These are phyloP conservation scores for Lachancea kluyveri DNA, from an alignment of 805 yeast genomes.

Conservation along the genomic window DNA sequence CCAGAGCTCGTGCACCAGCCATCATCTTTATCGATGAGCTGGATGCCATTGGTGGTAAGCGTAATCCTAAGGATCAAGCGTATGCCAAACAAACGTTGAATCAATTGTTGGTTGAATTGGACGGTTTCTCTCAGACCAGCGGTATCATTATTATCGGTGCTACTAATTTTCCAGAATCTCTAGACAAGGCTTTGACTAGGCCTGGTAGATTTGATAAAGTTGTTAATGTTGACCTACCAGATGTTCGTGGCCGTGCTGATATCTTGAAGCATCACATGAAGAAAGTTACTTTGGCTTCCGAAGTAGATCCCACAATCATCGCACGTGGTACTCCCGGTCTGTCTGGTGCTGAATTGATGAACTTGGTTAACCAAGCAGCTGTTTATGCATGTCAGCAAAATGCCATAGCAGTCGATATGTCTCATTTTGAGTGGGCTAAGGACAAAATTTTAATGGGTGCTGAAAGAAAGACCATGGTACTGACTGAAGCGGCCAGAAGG, in stretches of 20 bases:
- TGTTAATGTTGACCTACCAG: conserved; percentile 93
- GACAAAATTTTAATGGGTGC: conserved; percentile 98
- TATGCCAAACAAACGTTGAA: conserved; percentile 96
- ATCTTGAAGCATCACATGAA: conserved; percentile 87
- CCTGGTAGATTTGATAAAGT: conserved; percentile 98
- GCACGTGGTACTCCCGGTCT: conserved; percentile 98
- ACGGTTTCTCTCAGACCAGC: conserved; percentile 86
- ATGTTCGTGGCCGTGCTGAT: conserved; percentile 94
- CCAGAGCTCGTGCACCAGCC: conserved; percentile 93
- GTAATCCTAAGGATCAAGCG: conserved; percentile 97
- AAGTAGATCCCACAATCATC: conserved; percentile 81
- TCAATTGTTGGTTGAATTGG: conserved; percentile 91
- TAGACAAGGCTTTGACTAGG: conserved; percentile 95
- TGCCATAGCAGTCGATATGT: conserved; percentile 85
- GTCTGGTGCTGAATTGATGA: conserved; percentile 96
- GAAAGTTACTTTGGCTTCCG: conserved; percentile 77
- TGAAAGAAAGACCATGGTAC: conserved; percentile 94
- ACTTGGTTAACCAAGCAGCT: conserved; percentile 96
- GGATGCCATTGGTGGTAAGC: conserved; percentile 97
- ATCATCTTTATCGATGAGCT: conserved; percentile 95
- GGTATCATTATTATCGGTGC: conserved; percentile 98
- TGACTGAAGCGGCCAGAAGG: conserved; percentile 88
- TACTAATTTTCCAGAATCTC: conserved; percentile 94
- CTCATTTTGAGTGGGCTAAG: conserved; percentile 97
- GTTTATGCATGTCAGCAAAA: conserved; percentile 90